phyloP scores from a whole-genome alignment of 225 moss, liverwort and hornwort genomes.

The Straminergon stramineum region DNA sequence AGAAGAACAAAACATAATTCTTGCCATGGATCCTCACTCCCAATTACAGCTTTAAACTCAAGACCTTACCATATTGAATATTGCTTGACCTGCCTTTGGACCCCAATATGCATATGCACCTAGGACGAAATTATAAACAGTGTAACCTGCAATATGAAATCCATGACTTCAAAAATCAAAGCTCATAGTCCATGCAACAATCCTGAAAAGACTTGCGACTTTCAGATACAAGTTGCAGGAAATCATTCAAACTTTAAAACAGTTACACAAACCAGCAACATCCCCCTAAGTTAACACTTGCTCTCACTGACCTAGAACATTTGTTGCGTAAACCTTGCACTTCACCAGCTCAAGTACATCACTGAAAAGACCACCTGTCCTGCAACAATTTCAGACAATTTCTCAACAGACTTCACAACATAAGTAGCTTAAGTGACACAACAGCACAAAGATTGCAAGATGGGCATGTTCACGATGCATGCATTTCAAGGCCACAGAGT shows the following conservation, averaged over 20 bases:
- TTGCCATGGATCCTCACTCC: neutral
- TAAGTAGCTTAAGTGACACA: neutral
- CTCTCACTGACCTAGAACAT: conserved; percentile 23
- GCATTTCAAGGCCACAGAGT: neutral
- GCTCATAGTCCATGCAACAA: neutral
- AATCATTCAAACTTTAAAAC: neutral
- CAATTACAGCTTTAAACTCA: neutral
- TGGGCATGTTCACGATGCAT: neutral
- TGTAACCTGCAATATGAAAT: conserved; percentile 54
- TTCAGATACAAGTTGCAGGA: neutral
- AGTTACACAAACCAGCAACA: neutral
- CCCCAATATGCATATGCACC: conserved; percentile 98
- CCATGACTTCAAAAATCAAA: conserved; percentile 8
- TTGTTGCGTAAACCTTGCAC: conserved; percentile 25
- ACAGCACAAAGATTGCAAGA: neutral
- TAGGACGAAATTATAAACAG: conserved; percentile 80
- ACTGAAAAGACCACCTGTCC: conserved; percentile 15
- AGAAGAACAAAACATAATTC: neutral
- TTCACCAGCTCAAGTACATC: conserved; percentile 29
- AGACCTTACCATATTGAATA: conserved; percentile 57
- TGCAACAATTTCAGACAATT: neutral
- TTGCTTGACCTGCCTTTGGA: conserved; percentile 88
- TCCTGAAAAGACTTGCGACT: neutral
- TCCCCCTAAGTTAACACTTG: neutral
- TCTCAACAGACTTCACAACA: neutral